A percentile compares a stretch with the other conserved stretches of the same genome.
Conservation (phyloP, 2,329 filamentous ascomycete genomes). For the Fusarium aywerte region DNA sequence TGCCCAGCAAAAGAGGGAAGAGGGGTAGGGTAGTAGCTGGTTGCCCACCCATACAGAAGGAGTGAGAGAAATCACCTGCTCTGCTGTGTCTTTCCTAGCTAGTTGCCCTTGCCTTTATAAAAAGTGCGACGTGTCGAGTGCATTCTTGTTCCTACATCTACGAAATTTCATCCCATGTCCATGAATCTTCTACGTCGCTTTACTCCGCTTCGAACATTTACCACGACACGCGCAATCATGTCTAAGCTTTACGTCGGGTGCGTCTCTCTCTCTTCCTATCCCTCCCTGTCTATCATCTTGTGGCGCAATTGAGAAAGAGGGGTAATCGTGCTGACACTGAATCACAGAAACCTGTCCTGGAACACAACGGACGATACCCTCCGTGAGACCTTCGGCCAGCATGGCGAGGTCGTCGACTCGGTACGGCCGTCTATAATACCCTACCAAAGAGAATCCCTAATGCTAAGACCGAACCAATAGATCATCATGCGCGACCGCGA, state of each 20-base stretch:
- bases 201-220: constrained; percentile 1
- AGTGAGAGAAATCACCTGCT: background rate
- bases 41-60: background rate
- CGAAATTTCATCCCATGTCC: background rate
- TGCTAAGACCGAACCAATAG: background rate
- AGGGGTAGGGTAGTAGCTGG: background rate
- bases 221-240: constrained; percentile 5
- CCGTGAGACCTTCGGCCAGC: background rate
- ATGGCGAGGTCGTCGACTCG: background rate
- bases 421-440: background rate
- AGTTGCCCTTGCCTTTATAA: background rate
- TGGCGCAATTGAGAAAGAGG: background rate
- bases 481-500: constrained; percentile 7
- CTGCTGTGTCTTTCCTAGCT: background rate
- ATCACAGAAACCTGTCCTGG: constrained; percentile 3
- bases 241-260: constrained; percentile 7
- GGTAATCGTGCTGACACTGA: constrained; percentile 3
- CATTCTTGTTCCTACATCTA: background rate
- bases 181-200: constrained; percentile 1
- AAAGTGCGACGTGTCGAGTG: background rate
- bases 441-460: too few species aligned
- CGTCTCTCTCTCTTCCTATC: background rate
- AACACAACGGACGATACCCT: background rate
- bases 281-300: background rate
- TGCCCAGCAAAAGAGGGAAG: background rate